Percentiles rank a stretch among this genome's conserved stretches.
Evolutionary conservation across 2,329 filamentous ascomycete species (phyloP).

Genomic region (Hypocreales sp.): DNA sequence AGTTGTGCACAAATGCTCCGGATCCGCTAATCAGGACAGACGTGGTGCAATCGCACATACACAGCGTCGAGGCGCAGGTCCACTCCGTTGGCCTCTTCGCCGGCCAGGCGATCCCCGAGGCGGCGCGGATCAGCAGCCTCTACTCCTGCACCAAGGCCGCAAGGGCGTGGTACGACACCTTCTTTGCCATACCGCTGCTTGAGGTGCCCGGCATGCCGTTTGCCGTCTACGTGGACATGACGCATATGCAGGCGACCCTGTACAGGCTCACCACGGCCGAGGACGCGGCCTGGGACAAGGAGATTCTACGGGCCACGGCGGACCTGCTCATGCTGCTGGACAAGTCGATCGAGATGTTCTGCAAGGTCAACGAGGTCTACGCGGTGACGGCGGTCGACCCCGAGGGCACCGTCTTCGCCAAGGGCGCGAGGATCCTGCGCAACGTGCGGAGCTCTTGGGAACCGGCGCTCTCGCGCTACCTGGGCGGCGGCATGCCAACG

Average conservation of each 20-base stretch:
- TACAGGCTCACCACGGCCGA: slow-evolving; percentile 23
- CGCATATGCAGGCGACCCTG: slow-evolving; percentile 19
- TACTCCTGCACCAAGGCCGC: slow-evolving; percentile 19
- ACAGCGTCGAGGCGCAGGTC: slow-evolving; percentile 15
- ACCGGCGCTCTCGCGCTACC: slow-evolving; percentile 13
- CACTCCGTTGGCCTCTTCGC: slow-evolving; percentile 17
- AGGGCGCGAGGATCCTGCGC: slow-evolving; percentile 19
- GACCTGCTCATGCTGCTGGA: slow-evolving; percentile 20
- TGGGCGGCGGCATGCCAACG: slow-evolving; percentile 12
- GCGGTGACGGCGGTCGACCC: too few relatives aligned
- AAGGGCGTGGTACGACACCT: slow-evolving; percentile 19
- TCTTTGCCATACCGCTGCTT: slow-evolving; percentile 14
- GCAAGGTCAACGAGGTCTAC: slow-evolving; percentile 11
- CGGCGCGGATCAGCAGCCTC: slow-evolving; percentile 17
- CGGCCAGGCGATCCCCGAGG: slow-evolving; percentile 13
- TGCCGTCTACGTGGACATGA: slow-evolving; percentile 16
- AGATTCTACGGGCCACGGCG: slow-evolving; percentile 16
- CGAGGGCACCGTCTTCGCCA: slow-evolving; percentile 16
- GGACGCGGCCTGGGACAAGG: slow-evolving; percentile 24
- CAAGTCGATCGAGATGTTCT: slow-evolving; percentile 16
- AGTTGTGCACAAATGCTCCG: too few relatives aligned
- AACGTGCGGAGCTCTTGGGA: slow-evolving; percentile 20
- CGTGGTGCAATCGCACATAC: slow-evolving; percentile 13
- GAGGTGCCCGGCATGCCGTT: slow-evolving; percentile 18
- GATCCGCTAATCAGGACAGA: slow-evolving; percentile 7